These are phyloP conservation scores for Lipomyces chichibuensis DNA, from an alignment of 805 yeast genomes.

Conservation along the genomic window DNA sequence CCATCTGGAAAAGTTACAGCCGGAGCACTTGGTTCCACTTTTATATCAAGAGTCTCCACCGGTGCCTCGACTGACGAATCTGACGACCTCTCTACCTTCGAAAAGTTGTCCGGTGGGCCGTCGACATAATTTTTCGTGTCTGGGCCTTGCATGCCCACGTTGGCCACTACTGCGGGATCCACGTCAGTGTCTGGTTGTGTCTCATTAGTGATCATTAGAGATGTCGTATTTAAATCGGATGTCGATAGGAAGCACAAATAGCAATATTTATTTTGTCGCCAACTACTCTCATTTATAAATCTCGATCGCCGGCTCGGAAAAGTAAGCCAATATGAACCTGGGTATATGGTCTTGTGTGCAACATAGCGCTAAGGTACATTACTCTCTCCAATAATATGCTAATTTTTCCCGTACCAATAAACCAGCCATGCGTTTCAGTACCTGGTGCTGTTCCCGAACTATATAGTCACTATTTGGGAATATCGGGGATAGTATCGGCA, in stretches of 20 bases:
- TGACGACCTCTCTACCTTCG: not conserved
- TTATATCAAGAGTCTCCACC: not conserved
- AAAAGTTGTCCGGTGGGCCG: not conserved
- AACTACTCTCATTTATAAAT: too few species aligned
- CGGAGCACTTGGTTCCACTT: not conserved
- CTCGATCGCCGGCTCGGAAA: too few species aligned
- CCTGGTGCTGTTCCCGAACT: too few species aligned
- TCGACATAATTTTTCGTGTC: not conserved
- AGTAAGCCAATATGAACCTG: too few species aligned
- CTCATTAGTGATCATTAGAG: not conserved
- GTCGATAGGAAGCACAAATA: not conserved
- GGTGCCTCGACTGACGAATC: not conserved
- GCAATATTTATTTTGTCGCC: too few species aligned
- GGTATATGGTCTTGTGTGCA: too few species aligned
- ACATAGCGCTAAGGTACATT: too few species aligned
- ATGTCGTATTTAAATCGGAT: not conserved
- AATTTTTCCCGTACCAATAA: too few species aligned
- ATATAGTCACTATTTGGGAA: too few species aligned
- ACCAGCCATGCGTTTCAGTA: too few species aligned
- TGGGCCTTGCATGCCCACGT: not conserved
- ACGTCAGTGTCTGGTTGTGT: not conserved
- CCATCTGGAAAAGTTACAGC: slow-evolving; percentile 52
- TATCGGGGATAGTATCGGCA: too few species aligned
- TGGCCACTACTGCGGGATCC: not conserved
- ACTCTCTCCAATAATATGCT: too few species aligned